Evolutionary conservation across 805 yeast species (phyloP).

Genomic region (Ogataea paradorogensis): DNA sequence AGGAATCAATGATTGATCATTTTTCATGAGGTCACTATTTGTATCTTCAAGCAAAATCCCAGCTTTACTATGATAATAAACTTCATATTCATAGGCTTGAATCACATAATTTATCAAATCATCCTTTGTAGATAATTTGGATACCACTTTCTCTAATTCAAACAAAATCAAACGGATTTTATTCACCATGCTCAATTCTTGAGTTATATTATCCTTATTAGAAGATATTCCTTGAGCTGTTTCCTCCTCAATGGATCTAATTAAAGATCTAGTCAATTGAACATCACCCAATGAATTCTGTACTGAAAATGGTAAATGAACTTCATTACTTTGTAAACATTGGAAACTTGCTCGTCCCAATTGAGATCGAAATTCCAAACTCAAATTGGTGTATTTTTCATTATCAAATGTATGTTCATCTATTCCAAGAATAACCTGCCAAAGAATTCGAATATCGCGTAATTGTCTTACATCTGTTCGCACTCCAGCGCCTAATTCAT

Average conservation of each 20-base stretch:
- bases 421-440: constrained; percentile 28
- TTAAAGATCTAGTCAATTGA: constrained; percentile 9
- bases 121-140: constrained; percentile 10
- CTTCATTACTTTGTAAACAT: constrained; percentile 12
- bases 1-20: constrained; percentile 15
- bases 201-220: constrained; percentile 15
- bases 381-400: constrained; percentile 16
- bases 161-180: constrained; percentile 20
- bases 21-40: constrained; percentile 9
- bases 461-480: constrained; percentile 4
- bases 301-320: constrained; percentile 2
- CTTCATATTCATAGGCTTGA: constrained; percentile 17
- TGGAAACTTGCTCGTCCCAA: constrained; percentile 15
- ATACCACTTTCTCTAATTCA: constrained; percentile 11
- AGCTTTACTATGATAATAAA: constrained; percentile 18
- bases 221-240: constrained; percentile 11
- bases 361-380: constrained; percentile 13
- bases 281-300: constrained; percentile 17
- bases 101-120: constrained; percentile 11
- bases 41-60: constrained; percentile 21
- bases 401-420: constrained; percentile 21
- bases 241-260: constrained; percentile 21
- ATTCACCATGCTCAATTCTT: constrained; percentile 20
- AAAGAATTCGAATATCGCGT: constrained; percentile 19
- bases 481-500: constrained; percentile 9